These are phyloP conservation scores for Mollisiaceae sp. DNA, from an alignment of 2,329 filamentous ascomycete genomes.

Conservation along the genomic window DNA sequence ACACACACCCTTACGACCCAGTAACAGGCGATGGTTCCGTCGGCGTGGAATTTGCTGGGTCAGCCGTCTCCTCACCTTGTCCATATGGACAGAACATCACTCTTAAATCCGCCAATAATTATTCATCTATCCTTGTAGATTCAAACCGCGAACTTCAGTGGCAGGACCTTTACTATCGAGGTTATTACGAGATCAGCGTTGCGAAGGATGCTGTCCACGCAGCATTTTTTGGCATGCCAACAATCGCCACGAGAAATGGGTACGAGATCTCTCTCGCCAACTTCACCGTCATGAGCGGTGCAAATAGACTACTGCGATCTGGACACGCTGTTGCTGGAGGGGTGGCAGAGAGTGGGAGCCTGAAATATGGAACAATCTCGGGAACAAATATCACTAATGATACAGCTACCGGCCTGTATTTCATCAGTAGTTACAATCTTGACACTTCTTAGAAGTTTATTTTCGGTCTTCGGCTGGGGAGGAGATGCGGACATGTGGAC, in stretches of 20 bases:
- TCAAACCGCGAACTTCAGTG: constrained; percentile 71
- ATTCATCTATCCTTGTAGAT: constrained; percentile 49
- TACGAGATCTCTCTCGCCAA: constrained; percentile 72
- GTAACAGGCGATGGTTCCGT: constrained; percentile 59
- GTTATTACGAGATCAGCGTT: constrained; percentile 71
- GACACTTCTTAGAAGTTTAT: constrained; percentile 17
- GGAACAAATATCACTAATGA: constrained; percentile 33
- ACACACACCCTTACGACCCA: constrained; percentile 56
- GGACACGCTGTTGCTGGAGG: constrained; percentile 43
- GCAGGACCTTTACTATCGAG: constrained; percentile 76
- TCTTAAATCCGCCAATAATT: constrained; percentile 55
- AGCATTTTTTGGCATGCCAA: constrained; percentile 68
- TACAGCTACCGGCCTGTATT: constrained; percentile 31
- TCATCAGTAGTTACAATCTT: constrained; percentile 22
- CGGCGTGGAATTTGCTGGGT: constrained; percentile 69
- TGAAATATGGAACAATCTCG: constrained; percentile 46
- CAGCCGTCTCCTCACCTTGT: constrained; percentile 66
- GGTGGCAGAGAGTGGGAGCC: constrained; percentile 56
- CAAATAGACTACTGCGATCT: constrained; percentile 57
- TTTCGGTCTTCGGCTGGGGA: background rate
- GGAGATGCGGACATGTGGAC: background rate
- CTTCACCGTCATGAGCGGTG: constrained; percentile 68
- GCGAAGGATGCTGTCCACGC: constrained; percentile 63
- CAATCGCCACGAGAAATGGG: constrained; percentile 61
- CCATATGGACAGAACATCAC: constrained; percentile 64